Evolutionary conservation across 129 eudicot genomes (phyloP).

Genomic region (Flaveria brownii): DNA sequence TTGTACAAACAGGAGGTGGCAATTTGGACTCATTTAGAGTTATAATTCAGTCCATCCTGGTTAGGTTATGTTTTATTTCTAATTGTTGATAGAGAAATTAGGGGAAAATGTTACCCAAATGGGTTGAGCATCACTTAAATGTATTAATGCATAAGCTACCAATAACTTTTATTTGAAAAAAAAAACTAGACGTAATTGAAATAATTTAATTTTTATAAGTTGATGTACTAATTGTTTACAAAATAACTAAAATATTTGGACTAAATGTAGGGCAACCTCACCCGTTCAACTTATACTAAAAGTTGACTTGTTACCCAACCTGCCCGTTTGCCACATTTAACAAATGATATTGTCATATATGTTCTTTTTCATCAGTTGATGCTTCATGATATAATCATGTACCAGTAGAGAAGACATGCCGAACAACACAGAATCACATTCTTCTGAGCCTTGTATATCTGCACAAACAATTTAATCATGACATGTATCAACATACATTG

Average conservation of each 20-base stretch:
- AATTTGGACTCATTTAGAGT: not conserved
- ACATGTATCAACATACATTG: not conserved
- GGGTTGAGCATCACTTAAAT: not conserved
- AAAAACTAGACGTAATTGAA: not conserved
- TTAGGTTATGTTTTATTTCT: no score
- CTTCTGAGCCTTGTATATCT: conserved; percentile 82
- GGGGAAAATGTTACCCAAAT: not conserved
- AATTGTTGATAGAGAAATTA: no score
- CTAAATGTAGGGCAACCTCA: not conserved
- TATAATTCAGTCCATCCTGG: no score
- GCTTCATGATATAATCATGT: conserved; percentile 27
- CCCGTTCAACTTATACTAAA: not conserved
- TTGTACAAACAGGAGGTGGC: not conserved
- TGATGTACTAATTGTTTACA: not conserved
- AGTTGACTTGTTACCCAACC: conserved; percentile 9
- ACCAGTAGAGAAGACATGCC: conserved; percentile 77
- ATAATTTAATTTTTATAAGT: not conserved
- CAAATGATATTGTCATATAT: not conserved
- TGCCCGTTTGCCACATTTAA: conserved; percentile 9
- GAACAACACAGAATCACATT: conserved; percentile 61
- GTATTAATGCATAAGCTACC: not conserved
- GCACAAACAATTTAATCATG: conserved; percentile 29
- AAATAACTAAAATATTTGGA: not conserved
- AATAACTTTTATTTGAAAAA: not conserved
- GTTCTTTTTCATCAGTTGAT: conserved; percentile 18